Conservation (phyloP, 2,329 filamentous ascomycete genomes). For the Dryadomyces quercivorus region DNA sequence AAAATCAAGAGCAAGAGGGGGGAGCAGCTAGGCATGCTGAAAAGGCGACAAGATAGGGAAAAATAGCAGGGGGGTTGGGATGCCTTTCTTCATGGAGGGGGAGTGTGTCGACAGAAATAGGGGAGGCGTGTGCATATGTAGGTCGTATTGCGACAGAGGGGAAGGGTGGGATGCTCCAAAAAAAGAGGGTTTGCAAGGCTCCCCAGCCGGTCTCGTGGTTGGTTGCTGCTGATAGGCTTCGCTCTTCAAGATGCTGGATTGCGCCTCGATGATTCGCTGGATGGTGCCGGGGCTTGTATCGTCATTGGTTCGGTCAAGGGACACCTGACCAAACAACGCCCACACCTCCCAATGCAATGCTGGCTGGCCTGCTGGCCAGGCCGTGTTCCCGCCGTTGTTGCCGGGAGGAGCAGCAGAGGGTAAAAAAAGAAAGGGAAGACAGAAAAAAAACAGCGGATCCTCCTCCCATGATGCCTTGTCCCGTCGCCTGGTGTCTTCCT, state of each 20-base stretch:
- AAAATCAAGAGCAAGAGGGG: too few relatives aligned
- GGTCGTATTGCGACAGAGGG: too few relatives aligned
- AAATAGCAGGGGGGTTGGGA: background rate
- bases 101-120: background rate
- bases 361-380: background rate
- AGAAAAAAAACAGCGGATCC: too few relatives aligned
- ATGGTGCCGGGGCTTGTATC: slow-evolving; percentile 3
- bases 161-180: too few relatives aligned
- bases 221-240: slow-evolving; percentile 3
- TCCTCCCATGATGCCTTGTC: too few relatives aligned
- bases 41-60: background rate
- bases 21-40: too few relatives aligned
- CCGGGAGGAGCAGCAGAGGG: background rate
- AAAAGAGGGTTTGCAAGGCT: slow-evolving; percentile 4
- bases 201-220: background rate
- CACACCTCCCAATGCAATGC: slow-evolving; percentile 4
- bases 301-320: slow-evolving; percentile 5
- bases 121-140: background rate
- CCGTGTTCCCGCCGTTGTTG: background rate
- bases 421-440: background rate
- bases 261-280: slow-evolving; percentile 3
- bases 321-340: slow-evolving; percentile 10
- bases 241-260: background rate
- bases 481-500: too few relatives aligned
- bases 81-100: too few relatives aligned